Evolutionary conservation across 1,284 basidiomycete genomes (phyloP).

Genomic region (Ceratobasidium sp.): DNA sequence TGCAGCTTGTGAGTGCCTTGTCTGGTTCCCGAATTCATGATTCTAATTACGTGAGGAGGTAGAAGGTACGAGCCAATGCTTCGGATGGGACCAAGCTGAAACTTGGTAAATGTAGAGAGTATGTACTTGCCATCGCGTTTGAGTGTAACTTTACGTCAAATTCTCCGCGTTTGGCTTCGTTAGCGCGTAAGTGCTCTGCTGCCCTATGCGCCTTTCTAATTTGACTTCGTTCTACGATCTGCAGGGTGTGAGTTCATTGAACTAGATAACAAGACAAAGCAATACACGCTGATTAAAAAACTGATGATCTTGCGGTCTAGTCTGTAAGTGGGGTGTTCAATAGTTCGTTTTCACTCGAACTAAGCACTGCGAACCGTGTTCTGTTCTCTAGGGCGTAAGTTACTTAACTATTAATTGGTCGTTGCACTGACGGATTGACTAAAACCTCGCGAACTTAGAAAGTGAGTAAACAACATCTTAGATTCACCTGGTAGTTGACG

Average conservation of each 20-base stretch:
- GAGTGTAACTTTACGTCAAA: background rate
- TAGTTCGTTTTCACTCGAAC: background rate
- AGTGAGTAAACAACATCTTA: background rate
- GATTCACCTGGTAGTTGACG: background rate
- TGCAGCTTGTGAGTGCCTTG: background rate
- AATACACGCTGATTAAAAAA: background rate
- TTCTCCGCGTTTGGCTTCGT: background rate
- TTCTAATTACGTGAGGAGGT: background rate
- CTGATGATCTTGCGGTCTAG: background rate
- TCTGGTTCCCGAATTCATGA: background rate
- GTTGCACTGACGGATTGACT: background rate
- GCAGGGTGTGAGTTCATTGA: background rate
- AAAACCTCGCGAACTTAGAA: background rate
- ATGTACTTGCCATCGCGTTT: background rate
- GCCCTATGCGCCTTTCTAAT: background rate
- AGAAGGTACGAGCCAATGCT: background rate
- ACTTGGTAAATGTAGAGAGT: constrained; percentile 1
- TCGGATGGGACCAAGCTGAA: background rate
- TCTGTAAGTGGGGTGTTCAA: background rate
- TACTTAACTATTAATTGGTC: background rate
- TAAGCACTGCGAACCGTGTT: background rate
- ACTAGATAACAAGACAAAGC: background rate
- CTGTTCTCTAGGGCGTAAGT: background rate
- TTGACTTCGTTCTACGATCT: background rate
- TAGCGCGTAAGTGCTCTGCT: background rate